phyloP scores from a whole-genome alignment of 2,329 filamentous ascomycete genomes.

The Aspergillus alliaceus region DNA sequence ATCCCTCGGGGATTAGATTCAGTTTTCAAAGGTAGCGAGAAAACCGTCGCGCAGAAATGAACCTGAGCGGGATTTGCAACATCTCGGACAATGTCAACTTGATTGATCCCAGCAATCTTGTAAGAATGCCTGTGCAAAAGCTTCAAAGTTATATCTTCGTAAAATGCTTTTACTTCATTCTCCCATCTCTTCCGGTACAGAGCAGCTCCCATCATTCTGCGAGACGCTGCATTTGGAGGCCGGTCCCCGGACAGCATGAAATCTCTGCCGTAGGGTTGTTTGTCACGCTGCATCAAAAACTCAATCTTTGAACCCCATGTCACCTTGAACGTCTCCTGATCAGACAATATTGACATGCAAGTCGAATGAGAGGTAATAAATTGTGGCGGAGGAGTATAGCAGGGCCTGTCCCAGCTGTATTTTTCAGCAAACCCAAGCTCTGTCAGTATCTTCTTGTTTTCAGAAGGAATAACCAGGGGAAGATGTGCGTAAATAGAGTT shows the following conservation, averaged over 20 bases:
- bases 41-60: slow-evolving; percentile 56
- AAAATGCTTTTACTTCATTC: slow-evolving; percentile 47
- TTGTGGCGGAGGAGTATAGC: slow-evolving; percentile 31
- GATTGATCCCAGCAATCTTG: slow-evolving; percentile 44
- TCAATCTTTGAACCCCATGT: slow-evolving; percentile 49
- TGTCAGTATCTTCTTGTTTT: slow-evolving; percentile 46
- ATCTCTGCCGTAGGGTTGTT: slow-evolving; percentile 42
- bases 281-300: slow-evolving; percentile 42
- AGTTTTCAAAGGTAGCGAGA: slow-evolving; percentile 57
- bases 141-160: slow-evolving; percentile 48
- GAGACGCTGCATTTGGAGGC: slow-evolving; percentile 41
- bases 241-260: slow-evolving; percentile 52
- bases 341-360: slow-evolving; percentile 43
- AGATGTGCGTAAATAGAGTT: slow-evolving; percentile 53
- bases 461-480: slow-evolving; percentile 49
- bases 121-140: slow-evolving; percentile 48
- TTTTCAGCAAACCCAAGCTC: slow-evolving; percentile 41
- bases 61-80: slow-evolving; percentile 55
- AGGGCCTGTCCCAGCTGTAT: slow-evolving; percentile 42
- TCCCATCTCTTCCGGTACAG: slow-evolving; percentile 50
- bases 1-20: slow-evolving; percentile 51
- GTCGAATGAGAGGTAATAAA: slow-evolving; percentile 49
- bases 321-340: slow-evolving; percentile 48
- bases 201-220: slow-evolving; percentile 43
- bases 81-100: slow-evolving; percentile 52